A percentile compares a stretch with the other conserved stretches of the same genome.
phyloP scores from a whole-genome alignment of 2,329 filamentous ascomycete genomes.

The Plectosphaerella plurivora region DNA sequence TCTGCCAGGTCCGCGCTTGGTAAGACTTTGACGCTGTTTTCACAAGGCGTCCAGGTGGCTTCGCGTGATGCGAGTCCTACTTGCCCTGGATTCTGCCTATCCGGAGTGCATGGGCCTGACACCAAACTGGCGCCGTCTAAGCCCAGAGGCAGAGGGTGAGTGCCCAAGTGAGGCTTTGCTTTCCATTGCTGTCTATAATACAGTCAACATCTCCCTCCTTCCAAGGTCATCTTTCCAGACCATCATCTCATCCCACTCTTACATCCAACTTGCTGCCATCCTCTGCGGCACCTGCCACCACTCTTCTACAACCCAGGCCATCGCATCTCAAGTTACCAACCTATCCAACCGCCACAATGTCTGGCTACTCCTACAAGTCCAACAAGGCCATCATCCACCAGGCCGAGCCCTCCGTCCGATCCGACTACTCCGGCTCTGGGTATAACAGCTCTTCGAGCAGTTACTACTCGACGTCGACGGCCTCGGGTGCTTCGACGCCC shows the following conservation, averaged over 20 bases:
- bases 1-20: no score
- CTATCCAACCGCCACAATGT: conserved; percentile 14
- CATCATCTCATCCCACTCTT: not conserved
- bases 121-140: not conserved
- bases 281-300: not conserved
- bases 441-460: conserved; percentile 15
- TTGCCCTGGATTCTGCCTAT: not conserved
- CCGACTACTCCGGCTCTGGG: conserved; percentile 16
- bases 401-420: conserved; percentile 20
- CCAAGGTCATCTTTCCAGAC: not conserved
- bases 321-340: not conserved
- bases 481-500: conserved; percentile 2
- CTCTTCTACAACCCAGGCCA: not conserved
- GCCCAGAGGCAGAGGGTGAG: not conserved
- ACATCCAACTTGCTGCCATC: not conserved
- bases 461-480: conserved; percentile 8
- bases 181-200: not conserved
- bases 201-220: not conserved
- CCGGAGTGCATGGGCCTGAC: not conserved
- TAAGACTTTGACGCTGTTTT: no score
- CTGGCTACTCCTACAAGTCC: conserved; percentile 3
- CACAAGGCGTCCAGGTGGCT: no score
- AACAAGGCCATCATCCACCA: conserved; percentile 27
- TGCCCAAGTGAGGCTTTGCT: not conserved
- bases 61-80: not conserved